Base-by-base conservation (phyloP, 208 protist genomes). In the Dictyostelium gargantuum region DNA sequence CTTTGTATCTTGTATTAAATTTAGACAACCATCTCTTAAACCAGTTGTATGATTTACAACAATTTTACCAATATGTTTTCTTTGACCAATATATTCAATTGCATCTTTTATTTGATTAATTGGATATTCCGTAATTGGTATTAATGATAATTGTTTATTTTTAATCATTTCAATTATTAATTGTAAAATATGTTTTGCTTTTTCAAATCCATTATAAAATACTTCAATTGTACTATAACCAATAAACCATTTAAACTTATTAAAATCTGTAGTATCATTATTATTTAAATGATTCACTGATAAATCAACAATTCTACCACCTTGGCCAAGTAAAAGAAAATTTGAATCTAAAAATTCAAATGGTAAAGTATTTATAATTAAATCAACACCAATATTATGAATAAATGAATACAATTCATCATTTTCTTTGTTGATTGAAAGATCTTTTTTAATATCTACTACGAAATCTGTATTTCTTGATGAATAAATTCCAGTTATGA, bases 401-500 rank as follows among this genome's bases (percentile, higher is more conserved):
- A 56, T 5, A 26, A 56, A 26, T 56, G 50, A 1, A 56, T 17
- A 3, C 17, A 26, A 26, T 56, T 56, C 17, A 1, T 56, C 19
- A 23, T 46, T 48, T 42, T 52, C 13, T 52, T 50, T 13, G 44
- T 84, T 56, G 0, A 73, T 40, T 6, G 72, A n/a, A 6, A 84
- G 15, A 50, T 84, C 58, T n/a, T 1, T 35, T 68, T 46, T 56
- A 48, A 35, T 46, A 21, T 50, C 4, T 4, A 15, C 5, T 21
- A 91, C 44, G 50, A 92, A 84, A n/a, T 91, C 91, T 4, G 42
- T 82, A 17, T 29, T 76, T n/a, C 35, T 56, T 48, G 81, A 79
- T 42, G 35, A 91, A 29, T 80, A 91, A 54, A 89, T 70, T 17
- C 29, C 63, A 66, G 80, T 74, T 17, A 85, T 75, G 1, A 85